These are phyloP conservation scores for Debaryomyces sp. DNA, from an alignment of 1,139 yeast species.

Conservation along the genomic window DNA sequence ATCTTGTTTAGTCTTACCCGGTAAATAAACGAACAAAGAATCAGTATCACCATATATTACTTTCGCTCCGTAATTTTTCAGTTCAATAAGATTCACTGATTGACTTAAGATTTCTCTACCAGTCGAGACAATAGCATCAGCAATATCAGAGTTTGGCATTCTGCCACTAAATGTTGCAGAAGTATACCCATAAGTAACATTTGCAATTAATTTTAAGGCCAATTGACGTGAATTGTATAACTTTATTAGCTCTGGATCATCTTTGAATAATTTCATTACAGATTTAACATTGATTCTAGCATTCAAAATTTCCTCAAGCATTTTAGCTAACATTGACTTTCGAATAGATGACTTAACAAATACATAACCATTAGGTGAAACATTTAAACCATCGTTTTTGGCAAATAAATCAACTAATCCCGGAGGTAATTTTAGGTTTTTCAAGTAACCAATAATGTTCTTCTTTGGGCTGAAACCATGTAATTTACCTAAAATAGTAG, in stretches of 20 bases:
- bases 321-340: constrained; percentile 74
- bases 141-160: constrained; percentile 95
- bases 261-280: constrained; percentile 61
- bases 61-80: constrained; percentile 76
- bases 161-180: constrained; percentile 95
- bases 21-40: constrained; percentile 85
- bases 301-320: constrained; percentile 81
- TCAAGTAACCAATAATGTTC: constrained; percentile 40
- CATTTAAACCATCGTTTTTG: constrained; percentile 51
- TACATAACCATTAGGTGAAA: constrained; percentile 87
- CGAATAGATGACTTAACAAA: constrained; percentile 70
- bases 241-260: constrained; percentile 48
- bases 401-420: constrained; percentile 59
- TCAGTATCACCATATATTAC: constrained; percentile 98
- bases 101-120: constrained; percentile 81
- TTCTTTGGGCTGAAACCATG: constrained; percentile 49
- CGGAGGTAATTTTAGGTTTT: constrained; percentile 50
- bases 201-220: constrained; percentile 87
- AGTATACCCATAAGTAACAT: constrained; percentile 94
- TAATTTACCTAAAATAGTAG: constrained; percentile 79
- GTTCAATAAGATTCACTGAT: constrained; percentile 71
- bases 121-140: constrained; percentile 91
- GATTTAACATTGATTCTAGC: constrained; percentile 78
- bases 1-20: constrained; percentile 74
- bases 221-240: constrained; percentile 77